These are phyloP conservation scores for Yamadazyma friedrichii DNA, from an alignment of 1,139 yeast genomes.

Conservation along the genomic window DNA sequence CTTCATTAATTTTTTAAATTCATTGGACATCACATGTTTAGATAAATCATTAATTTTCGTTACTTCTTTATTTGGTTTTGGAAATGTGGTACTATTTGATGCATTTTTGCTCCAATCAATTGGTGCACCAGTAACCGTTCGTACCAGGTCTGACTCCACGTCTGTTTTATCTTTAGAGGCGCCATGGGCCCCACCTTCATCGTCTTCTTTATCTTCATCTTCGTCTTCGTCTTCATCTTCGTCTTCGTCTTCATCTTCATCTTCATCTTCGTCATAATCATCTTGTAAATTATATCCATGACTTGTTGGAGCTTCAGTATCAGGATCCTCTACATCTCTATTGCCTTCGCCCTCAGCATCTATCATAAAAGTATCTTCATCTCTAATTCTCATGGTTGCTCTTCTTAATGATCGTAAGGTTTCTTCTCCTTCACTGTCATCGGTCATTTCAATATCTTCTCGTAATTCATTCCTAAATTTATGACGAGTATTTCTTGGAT, in stretches of 20 bases:
- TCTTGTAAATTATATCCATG: neutral
- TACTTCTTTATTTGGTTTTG: conserved; percentile 2
- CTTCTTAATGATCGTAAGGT: neutral
- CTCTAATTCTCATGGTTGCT: neutral
- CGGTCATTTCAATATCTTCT: neutral
- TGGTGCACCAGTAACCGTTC: neutral
- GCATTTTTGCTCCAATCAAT: neutral
- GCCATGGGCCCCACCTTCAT: conserved; percentile 6
- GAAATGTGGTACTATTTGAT: neutral
- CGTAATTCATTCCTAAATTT: neutral
- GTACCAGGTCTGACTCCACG: neutral
- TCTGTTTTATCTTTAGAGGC: neutral
- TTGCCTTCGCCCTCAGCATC: neutral
- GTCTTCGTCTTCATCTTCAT: conserved; percentile 7
- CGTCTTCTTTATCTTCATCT: conserved; percentile 10
- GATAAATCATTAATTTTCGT: conserved; percentile 4
- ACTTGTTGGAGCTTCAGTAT: no score
- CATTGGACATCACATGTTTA: conserved; percentile 12
- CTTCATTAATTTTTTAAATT: conserved; percentile 20
- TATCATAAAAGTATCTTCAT: conserved; percentile 1
- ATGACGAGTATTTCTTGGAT: neutral
- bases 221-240: conserved; percentile 8
- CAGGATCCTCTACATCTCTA: neutral
- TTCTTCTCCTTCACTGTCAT: conserved; percentile 6
- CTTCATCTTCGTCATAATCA: conserved; percentile 10